These are phyloP conservation scores for Sporothrix phasma DNA, from an alignment of 2,329 filamentous ascomycete species.

Conservation along the genomic window DNA sequence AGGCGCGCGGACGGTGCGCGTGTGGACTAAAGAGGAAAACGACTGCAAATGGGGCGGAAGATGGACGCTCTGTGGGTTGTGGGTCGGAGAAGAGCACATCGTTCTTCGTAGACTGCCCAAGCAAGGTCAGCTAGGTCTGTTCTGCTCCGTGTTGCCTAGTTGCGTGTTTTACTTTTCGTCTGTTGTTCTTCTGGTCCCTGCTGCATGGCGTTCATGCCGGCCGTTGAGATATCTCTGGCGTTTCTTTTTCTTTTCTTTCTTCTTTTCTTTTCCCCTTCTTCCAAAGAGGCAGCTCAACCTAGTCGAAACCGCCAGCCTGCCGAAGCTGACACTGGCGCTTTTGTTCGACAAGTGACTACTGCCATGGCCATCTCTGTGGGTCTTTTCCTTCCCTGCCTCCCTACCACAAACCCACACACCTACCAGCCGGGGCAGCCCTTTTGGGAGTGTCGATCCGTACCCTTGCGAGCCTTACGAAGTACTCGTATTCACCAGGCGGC, in stretches of 20 bases:
- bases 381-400: no score
- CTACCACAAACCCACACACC: background rate
- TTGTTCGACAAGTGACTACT: background rate
- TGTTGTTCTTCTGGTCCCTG: background rate
- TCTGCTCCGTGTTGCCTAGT: background rate
- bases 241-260: background rate
- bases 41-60: background rate
- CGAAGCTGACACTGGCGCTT: background rate
- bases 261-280: background rate
- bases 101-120: no score
- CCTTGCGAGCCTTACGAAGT: no score
- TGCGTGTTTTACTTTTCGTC: background rate
- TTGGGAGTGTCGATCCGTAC: no score
- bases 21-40: background rate
- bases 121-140: no score
- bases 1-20: background rate
- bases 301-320: no score
- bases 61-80: background rate
- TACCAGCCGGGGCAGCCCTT: conserved; percentile 2
- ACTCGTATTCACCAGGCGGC: no score
- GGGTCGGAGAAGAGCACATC: background rate
- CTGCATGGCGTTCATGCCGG: background rate
- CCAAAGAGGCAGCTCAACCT: no score
- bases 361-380: background rate
- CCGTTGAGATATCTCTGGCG: no score